These are phyloP conservation scores for Cladosporium sp. DNA, from an alignment of 2,329 filamentous ascomycete genomes.

Conservation along the genomic window DNA sequence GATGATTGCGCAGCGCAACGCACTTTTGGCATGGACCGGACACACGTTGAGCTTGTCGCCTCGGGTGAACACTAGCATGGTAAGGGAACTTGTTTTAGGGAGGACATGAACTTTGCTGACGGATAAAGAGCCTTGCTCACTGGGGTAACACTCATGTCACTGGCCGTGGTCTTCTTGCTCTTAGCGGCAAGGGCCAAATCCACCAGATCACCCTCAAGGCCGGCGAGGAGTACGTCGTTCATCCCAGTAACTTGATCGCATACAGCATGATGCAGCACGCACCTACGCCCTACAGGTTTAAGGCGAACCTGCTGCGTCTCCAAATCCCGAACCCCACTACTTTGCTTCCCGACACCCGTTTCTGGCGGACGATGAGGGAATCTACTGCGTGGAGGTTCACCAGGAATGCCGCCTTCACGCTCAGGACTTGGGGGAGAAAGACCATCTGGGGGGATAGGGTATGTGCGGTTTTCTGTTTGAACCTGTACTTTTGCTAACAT, in stretches of 20 bases:
- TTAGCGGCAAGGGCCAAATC: slow-evolving; percentile 82
- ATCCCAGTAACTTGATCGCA: slow-evolving; percentile 85
- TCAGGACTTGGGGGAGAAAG: slow-evolving; percentile 73
- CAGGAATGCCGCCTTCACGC: slow-evolving; percentile 58
- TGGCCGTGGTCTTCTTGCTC: slow-evolving; percentile 78
- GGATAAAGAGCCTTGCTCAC: slow-evolving; percentile 62
- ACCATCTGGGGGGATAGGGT: slow-evolving; percentile 90
- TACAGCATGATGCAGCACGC: slow-evolving; percentile 73
- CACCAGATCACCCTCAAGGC: slow-evolving; percentile 78
- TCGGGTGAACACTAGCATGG: slow-evolving; percentile 68
- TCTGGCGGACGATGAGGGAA: slow-evolving; percentile 67
- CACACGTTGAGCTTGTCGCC: slow-evolving; percentile 76
- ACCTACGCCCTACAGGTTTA: slow-evolving; percentile 83
- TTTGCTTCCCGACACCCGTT: slow-evolving; percentile 65
- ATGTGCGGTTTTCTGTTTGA: slow-evolving; percentile 23
- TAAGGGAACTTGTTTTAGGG: slow-evolving; percentile 28
- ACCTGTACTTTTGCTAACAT: background rate
- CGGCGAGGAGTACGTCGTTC: slow-evolving; percentile 85
- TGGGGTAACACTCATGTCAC: slow-evolving; percentile 91
- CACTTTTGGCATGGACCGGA: slow-evolving; percentile 93
- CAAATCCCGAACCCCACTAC: slow-evolving; percentile 68
- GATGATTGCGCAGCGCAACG: slow-evolving; percentile 84
- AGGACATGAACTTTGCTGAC: slow-evolving; percentile 33
- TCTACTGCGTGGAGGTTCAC: slow-evolving; percentile 69
- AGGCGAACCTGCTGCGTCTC: slow-evolving; percentile 67